Evolutionary conservation across 768 basidiomycete species (phyloP), one percentile per base, ranked within the genome.

Genomic region (Tulasnella sp.): DNA sequence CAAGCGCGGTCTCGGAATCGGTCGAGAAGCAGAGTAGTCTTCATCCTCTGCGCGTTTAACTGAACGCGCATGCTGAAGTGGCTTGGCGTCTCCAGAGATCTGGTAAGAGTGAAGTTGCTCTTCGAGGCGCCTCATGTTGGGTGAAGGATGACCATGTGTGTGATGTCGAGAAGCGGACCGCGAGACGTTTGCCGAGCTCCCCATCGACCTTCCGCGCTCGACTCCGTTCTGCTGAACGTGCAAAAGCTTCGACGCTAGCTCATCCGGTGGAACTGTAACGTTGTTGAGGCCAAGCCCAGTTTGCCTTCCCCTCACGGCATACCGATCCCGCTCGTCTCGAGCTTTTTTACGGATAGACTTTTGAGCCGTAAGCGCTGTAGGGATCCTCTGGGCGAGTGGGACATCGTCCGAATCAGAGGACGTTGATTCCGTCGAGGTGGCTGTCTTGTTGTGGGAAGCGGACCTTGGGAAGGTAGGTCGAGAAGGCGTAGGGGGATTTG

Each of bases 311-410:
- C 54, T 39, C 76, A 76, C 31, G 25, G 75, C 72, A 36, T 73
- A 73, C 14, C 77, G 64, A 39, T 67, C 87, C 85, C 42, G 90
- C 81, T 94, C 92, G 78, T 91, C 89, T 45, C 86, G 86, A 31
- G 92, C 89, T 81, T 93, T 88, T 67, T 86, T 85, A 25, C 93
- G 88, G 74, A 97, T 92, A 6, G 91, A 90, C 79, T 88, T 89
- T 80, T 97, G 95, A 12, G 93, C 94, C 3, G 86, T 87, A 76
- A 97, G 83, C 3, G 95, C 95, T 0, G 90, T 91, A 4, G 94
- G 95, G 74, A 94, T 93, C 38, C 90, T 86, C 78, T 88, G 89
- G 2, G 94, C 95, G 19, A 97, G 86, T 0, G 95, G 95, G 0
- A 94, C 85, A 79, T 97, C 91, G 81, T 97, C 94, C 25, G 79